Evolutionary conservation across 176 grass and related monocot genomes (phyloP), one percentile per base, ranked within the genome.

Genomic region (Ananas comosus): DNA sequence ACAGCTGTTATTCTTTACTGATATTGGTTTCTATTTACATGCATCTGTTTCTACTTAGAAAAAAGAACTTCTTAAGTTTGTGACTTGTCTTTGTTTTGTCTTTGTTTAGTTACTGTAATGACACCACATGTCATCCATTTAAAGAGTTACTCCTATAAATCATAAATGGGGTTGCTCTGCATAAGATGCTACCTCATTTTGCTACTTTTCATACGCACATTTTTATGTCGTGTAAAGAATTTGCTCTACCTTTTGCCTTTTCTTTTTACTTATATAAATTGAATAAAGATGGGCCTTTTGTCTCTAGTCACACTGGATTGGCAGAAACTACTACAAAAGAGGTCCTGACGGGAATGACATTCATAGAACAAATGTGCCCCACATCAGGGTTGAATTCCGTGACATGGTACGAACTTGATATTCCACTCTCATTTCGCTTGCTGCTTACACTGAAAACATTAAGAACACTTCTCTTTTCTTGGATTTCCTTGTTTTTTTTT

Each of bases 311-410:
- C 88, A 91, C 70, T 96, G 92, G 92, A 96, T 96, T 63, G 87
- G 87, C 48, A 85, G 79, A 78, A 89, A 83, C 71, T 96, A 96
- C 86, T 96, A 89, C 1, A 89, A 48, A 28, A 82, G 92, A 82
- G 86, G 86, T 19, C 92, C 83, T 51, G 86, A 89, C 13, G 88
- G 88, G 23, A 89, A 91, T 68, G 81, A 96, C 64, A 91, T 96
- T 72, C 88, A 87, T 73, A 85, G 78, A 76, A 96, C 92, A 67
- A 96, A 96, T 79, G 92, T 96, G 73, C 88, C 92, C 51, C 92
- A 86, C 67, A 96, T 96, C 51, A 88, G 88, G 72, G 67, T 96
- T 73, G 83, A 96, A 85, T 91, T 96, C 64, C 86, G 92, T 17
- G 70, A 96, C 51, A 91, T 59, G 68, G 88, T 96, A 89, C 53